Percentiles rank a stretch among this genome's conserved stretches.
These are phyloP conservation scores for Apiospora marii DNA, from an alignment of 2,329 filamentous ascomycete genomes.

Conservation along the genomic window DNA sequence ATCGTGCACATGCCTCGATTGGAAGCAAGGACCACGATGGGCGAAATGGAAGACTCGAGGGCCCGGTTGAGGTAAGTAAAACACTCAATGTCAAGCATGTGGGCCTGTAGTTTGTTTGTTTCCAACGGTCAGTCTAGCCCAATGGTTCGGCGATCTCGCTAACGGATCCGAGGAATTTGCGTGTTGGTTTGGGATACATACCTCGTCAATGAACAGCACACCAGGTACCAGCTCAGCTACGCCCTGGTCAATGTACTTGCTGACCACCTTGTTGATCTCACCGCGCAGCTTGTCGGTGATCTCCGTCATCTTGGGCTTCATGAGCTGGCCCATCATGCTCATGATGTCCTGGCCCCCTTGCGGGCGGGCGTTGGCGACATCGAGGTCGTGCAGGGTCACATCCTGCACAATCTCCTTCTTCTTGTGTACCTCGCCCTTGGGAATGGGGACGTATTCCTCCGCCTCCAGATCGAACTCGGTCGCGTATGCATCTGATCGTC, in stretches of 20 bases:
- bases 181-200: constrained; percentile 49
- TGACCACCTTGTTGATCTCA: constrained; percentile 99
- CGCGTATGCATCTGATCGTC: constrained; percentile 93
- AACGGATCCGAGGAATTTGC: background rate
- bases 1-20: constrained; percentile 96
- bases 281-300: constrained; percentile 96
- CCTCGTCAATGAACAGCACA: constrained; percentile 98
- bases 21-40: constrained; percentile 96
- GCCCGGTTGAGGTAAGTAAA: constrained; percentile 99
- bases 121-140: constrained; percentile 33
- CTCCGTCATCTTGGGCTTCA: constrained; percentile 99
- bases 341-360: constrained; percentile 99
- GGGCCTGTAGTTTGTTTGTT: constrained; percentile 68
- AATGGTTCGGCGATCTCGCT: constrained; percentile 10
- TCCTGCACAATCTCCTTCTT: constrained; percentile 99
- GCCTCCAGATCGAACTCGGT: constrained; percentile 99
- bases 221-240: constrained; percentile 98
- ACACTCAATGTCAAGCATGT: constrained; percentile 99
- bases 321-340: constrained; percentile 99
- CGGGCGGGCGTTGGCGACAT: constrained; percentile 92
- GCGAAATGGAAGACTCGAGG: constrained; percentile 92
- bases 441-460: constrained; percentile 98
- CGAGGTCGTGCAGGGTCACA: constrained; percentile 94
- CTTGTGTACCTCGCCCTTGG: constrained; percentile 99
- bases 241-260: constrained; percentile 98